A percentile compares a stretch with the other conserved stretches of the same genome.
phyloP scores from a whole-genome alignment of 306 rosid species.

The Begonia masoniana region DNA sequence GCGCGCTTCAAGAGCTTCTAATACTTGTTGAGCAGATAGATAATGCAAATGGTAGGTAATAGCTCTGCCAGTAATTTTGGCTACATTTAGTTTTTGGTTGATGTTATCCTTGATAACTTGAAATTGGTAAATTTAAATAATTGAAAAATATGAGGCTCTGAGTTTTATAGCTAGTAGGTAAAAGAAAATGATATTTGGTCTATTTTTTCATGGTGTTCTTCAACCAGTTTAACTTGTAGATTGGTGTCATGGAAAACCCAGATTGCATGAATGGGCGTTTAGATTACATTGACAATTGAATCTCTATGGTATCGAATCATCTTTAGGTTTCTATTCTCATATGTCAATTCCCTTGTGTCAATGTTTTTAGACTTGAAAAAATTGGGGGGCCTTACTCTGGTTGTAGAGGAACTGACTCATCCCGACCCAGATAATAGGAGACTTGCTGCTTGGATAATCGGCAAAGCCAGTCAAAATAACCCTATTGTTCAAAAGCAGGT shows the following conservation, averaged over 20 bases:
- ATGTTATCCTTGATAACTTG: too few relatives aligned
- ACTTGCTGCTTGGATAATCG: slow-evolving; percentile 76
- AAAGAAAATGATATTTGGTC: too few relatives aligned
- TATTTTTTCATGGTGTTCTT: too few relatives aligned
- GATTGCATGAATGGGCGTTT: too few relatives aligned
- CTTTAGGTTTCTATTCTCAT: neutral
- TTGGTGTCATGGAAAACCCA: too few relatives aligned
- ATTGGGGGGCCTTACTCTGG: slow-evolving; percentile 58
- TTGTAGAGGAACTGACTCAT: slow-evolving; percentile 43
- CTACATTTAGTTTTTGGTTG: neutral
- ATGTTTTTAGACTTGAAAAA: slow-evolving; percentile 43
- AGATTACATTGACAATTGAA: too few relatives aligned
- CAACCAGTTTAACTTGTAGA: too few relatives aligned
- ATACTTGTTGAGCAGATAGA: slow-evolving; percentile 72
- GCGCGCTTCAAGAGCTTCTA: slow-evolving; percentile 68
- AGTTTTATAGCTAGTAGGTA: too few relatives aligned
- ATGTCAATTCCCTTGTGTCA: neutral
- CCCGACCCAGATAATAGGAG: slow-evolving; percentile 48
- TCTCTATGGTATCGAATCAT: neutral
- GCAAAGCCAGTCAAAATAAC: slow-evolving; percentile 79
- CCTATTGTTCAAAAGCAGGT: slow-evolving; percentile 75
- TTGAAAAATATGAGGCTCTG: too few relatives aligned
- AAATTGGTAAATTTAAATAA: too few relatives aligned
- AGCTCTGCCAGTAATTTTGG: neutral
- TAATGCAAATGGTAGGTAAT: slow-evolving; percentile 64